Base-by-base conservation (phyloP, 345 rosid genomes). In the Aurinia saxatilis region DNA sequence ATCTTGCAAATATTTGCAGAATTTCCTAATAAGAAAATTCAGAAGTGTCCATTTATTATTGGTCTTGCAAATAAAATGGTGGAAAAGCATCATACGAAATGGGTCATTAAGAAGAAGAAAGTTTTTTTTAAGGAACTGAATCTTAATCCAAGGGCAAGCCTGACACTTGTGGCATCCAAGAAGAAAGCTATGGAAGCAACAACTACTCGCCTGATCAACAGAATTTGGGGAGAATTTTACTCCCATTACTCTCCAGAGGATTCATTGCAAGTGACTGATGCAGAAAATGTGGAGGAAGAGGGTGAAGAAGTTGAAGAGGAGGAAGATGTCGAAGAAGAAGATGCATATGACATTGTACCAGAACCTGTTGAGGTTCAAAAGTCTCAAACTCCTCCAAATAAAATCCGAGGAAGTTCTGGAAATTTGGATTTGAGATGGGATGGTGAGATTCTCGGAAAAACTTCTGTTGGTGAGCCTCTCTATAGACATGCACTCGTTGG, bases 1-100 rank as follows among this genome's bases (percentile, higher is more conserved):
- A 70, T 89, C 34, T 66, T 77, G 49, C 98, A 86, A 45, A 80
- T 73, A 17, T 86, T 86, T 82, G 84, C 87, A 31, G 87, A 72
- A 49, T 80, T 50, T 67, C 95, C 89, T 2, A 81, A 77, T 29
- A 31, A 64, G 3, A 70, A 58, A 15, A 63, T 92, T 27, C 68
- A 39, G 62, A 92, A 51, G 60, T 82, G 84, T 77, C 68, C 93
- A 11, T 92, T 89, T 80, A 74, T 75, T 29, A 23, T 50, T 57
- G 31, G 31, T 27, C 31, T 27, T 27, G 31, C 31, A 27, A 5
- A 7, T 27, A 5, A 4, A 27, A 27, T 27, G 31, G 5, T 4
- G 31, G 31, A 27, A 27, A 27, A 27, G 31, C 0, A 27, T 1
- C 31, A 27, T 7, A 27, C 31, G 1, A 27, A 5, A 27, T 4